Evolutionary conservation across 352 stramenopile species (phyloP).

Genomic region (Pythium brachiatum): DNA sequence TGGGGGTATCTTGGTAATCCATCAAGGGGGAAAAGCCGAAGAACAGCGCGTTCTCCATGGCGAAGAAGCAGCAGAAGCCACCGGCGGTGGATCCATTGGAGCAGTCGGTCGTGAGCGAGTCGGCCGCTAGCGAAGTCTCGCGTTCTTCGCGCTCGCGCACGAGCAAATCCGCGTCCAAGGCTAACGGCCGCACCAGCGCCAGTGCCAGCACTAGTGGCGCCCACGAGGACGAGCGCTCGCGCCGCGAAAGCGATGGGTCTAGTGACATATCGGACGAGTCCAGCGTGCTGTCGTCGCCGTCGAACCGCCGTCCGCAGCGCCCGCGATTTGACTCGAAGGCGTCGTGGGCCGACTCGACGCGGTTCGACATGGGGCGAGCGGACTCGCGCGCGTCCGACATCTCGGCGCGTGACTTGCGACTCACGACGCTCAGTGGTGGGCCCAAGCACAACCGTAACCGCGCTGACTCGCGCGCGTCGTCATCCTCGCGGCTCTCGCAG

Average conservation of each 20-base stretch:
- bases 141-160: constrained; percentile 14
- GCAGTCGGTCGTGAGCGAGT: constrained; percentile 23
- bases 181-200: background rate
- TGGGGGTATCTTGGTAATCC: background rate
- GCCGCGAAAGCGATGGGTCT: constrained; percentile 17
- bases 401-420: constrained; percentile 58
- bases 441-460: constrained; percentile 39
- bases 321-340: constrained; percentile 80
- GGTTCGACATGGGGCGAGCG: constrained; percentile 79
- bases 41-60: constrained; percentile 13
- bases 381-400: constrained; percentile 80
- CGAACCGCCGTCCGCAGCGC: constrained; percentile 39
- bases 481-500: constrained; percentile 54
- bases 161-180: background rate
- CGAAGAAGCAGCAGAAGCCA: constrained; percentile 20
- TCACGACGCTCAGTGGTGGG: constrained; percentile 48
- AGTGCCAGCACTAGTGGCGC: background rate
- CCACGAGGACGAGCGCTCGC: background rate
- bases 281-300: constrained; percentile 53
- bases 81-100: constrained; percentile 10
- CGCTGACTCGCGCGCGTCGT: constrained; percentile 49
- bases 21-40: background rate
- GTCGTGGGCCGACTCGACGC: constrained; percentile 84
- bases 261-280: constrained; percentile 58
- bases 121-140: background rate